These are phyloP conservation scores for Clonostachys solani DNA, from an alignment of 2,329 filamentous ascomycete genomes.

Conservation along the genomic window DNA sequence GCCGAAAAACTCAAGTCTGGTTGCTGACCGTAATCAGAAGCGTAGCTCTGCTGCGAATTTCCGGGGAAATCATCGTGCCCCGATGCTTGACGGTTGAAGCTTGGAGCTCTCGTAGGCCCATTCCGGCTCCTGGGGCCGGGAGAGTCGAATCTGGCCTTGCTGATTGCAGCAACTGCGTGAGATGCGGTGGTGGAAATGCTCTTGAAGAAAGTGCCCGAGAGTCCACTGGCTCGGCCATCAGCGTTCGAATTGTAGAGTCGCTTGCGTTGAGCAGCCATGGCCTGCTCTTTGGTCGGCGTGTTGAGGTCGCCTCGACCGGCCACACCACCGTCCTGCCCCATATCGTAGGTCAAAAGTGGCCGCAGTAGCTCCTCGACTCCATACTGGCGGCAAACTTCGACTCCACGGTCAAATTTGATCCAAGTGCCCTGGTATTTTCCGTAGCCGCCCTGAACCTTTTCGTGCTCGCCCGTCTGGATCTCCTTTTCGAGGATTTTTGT, in stretches of 20 bases:
- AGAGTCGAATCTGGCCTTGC: constrained; percentile 91
- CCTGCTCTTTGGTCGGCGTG: constrained; percentile 97
- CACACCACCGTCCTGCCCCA: constrained; percentile 69
- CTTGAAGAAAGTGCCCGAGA: constrained; percentile 89
- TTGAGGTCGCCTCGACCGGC: constrained; percentile 75
- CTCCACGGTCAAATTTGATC: constrained; percentile 89
- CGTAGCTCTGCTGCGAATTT: constrained; percentile 81
- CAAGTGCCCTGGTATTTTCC: constrained; percentile 99
- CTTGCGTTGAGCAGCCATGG: constrained; percentile 93
- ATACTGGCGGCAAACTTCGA: constrained; percentile 84
- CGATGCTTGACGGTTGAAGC: constrained; percentile 68
- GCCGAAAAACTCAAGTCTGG: constrained; percentile 69
- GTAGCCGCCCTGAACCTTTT: constrained; percentile 97
- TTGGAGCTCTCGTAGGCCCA: constrained; percentile 61
- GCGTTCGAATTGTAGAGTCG: constrained; percentile 76
- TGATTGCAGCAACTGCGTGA: constrained; percentile 91
- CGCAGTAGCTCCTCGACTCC: constrained; percentile 73
- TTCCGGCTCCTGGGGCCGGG: constrained; percentile 66
- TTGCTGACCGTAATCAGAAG: constrained; percentile 70
- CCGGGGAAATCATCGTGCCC: constrained; percentile 66
- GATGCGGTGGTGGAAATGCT: constrained; percentile 93
- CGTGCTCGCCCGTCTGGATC: constrained; percentile 91
- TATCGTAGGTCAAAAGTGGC: constrained; percentile 75
- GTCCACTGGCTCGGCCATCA: constrained; percentile 62
- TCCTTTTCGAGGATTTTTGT: constrained; percentile 98